Conservation (phyloP, 805 yeast species). For the Metschnikowia bowlesiae region DNA sequence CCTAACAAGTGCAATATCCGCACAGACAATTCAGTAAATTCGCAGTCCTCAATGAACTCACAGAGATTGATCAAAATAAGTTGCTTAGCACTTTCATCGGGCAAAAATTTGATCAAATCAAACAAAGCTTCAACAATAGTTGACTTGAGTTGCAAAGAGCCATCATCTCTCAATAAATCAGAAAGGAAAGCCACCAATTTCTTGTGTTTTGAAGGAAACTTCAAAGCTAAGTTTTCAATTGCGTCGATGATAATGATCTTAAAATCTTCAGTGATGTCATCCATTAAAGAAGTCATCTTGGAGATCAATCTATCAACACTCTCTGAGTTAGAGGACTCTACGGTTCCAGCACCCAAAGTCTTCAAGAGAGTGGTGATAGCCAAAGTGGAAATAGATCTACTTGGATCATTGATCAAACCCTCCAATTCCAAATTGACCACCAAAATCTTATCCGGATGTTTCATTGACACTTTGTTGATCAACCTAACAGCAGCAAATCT, state of each 20-base stretch:
- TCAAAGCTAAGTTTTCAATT: slow-evolving; percentile 82
- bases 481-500: slow-evolving; percentile 92
- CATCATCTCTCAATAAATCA: slow-evolving; percentile 84
- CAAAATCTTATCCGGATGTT: slow-evolving; percentile 72
- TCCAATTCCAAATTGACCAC: slow-evolving; percentile 84
- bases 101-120: slow-evolving; percentile 83
- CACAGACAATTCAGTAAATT: slow-evolving; percentile 89
- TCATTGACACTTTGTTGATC: slow-evolving; percentile 78
- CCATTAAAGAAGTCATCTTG: slow-evolving; percentile 83
- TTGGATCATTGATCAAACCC: slow-evolving; percentile 77
- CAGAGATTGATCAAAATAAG: slow-evolving; percentile 82
- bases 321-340: slow-evolving; percentile 44
- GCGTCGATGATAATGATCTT: slow-evolving; percentile 94
- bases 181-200: slow-evolving; percentile 77
- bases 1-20: slow-evolving; percentile 89
- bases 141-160: slow-evolving; percentile 80
- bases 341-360: slow-evolving; percentile 74
- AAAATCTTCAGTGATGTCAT: slow-evolving; percentile 93
- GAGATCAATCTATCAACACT: slow-evolving; percentile 81
- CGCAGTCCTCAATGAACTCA: slow-evolving; percentile 98
- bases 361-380: slow-evolving; percentile 94
- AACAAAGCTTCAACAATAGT: slow-evolving; percentile 88
- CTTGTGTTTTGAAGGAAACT: slow-evolving; percentile 88
- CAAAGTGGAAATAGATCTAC: slow-evolving; percentile 90
- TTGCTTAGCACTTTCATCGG: slow-evolving; percentile 65